Percentiles rank a stretch among this genome's conserved stretches.
These are phyloP conservation scores for Citrus trifoliata DNA, from an alignment of 345 rosid species.

Conservation along the genomic window DNA sequence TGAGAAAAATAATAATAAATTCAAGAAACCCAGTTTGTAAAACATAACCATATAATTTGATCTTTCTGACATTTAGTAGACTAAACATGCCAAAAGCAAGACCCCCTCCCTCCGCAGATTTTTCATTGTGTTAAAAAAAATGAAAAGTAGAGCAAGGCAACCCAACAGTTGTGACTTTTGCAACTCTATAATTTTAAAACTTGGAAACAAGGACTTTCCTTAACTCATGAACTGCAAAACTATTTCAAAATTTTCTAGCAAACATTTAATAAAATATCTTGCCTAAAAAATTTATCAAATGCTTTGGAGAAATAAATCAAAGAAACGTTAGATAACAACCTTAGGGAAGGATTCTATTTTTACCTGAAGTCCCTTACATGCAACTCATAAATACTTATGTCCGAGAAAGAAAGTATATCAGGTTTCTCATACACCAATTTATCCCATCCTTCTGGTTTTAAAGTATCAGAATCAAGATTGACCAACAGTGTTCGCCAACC, in stretches of 20 bases:
- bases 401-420: slow-evolving; percentile 49
- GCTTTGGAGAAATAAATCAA: not conserved
- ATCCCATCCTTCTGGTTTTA: slow-evolving; percentile 87
- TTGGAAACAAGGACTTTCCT: not conserved
- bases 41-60: not conserved
- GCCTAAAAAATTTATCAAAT: not conserved
- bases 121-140: not conserved
- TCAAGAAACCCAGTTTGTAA: not conserved
- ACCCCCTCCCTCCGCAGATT: not conserved
- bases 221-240: slow-evolving; percentile 6
- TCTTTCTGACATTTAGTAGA: not conserved
- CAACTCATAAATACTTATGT: slow-evolving; percentile 88
- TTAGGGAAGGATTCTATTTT: slow-evolving; percentile 6
- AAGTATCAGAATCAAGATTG: slow-evolving; percentile 54
- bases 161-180: slow-evolving; percentile 5
- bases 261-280: not conserved
- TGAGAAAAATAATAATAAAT: slow-evolving; percentile 5
- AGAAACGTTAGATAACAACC: slow-evolving; percentile 9
- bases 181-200: not conserved
- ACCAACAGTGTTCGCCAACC: slow-evolving; percentile 70
- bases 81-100: not conserved
- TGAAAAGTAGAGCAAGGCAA: not conserved
- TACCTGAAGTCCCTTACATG: slow-evolving; percentile 96
- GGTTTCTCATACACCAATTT: slow-evolving; percentile 69
- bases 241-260: not conserved